Evolutionary conservation across 164 flowering plant genomes (phyloP), one percentile per base, ranked within the genome.

Genomic region (Dillenia suffruticosa): DNA sequence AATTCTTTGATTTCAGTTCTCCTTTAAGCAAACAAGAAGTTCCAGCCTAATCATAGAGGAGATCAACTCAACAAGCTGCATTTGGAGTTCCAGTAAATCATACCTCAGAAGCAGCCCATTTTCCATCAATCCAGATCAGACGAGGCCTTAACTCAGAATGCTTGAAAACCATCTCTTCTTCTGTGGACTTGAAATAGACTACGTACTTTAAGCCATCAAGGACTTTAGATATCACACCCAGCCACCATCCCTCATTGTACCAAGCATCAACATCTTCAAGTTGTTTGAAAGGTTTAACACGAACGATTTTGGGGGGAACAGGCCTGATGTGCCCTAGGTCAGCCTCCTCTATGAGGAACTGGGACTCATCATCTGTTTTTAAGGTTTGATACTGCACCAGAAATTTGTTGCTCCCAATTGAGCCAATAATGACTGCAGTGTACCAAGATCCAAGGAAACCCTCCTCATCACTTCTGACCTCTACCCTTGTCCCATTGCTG

Each of bases 211-310:
- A 17, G 22, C 15, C 58, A 15, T 46, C 63, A 12, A 70, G 59
- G 59, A 71, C 72, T 68, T 66, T 59, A 5, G 59, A 50, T 15
- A 77, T 60, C 11, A 54, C 51, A 19, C 77, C 75, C 54, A 50
- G 58, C 80, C 80, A 77, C 80, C 80, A 77, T 19, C 77, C 80
- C 55, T 68, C 75, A 56, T 68, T 70, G 54, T 65, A 66, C 70
- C 68, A 73, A 16, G 75, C 80, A 62, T 73, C 77, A 46, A 77
- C 77, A 54, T 56, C 72, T 46, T 77, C 73, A 17, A 62, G 54
- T 43, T 49, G 51, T 44, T 58, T 45, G 46, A 51, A 73, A 7
- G 22, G 46, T 15, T 54, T 57, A 19, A 44, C 45, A 10, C 6
- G 40, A 32, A 32, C 40, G 5, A 4, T 32, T 32, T 44, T 44